Conservation (phyloP, 768 basidiomycete genomes). For the Mycena metata region DNA sequence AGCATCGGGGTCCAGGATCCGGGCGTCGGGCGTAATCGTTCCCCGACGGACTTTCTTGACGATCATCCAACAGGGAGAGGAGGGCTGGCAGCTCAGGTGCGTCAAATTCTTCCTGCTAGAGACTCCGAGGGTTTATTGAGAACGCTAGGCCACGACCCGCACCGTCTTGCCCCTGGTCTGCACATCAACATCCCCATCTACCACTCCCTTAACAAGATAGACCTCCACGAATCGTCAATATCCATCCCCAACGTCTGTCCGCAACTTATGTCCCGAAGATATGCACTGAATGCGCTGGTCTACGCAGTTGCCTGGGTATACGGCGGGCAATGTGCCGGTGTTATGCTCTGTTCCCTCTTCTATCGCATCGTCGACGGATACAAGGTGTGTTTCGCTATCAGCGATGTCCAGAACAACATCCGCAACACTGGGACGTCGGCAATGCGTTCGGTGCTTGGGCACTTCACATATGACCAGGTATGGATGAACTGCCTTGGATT, state of each 20-base stretch:
- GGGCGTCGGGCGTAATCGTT: no score
- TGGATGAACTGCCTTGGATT: constrained; percentile 4
- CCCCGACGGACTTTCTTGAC: no score
- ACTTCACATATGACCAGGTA: constrained; percentile 63
- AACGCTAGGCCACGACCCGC: constrained; percentile 58
- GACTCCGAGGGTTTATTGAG: background rate
- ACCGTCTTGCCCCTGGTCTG: constrained; percentile 60
- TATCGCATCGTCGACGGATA: constrained; percentile 66
- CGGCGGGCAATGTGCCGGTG: constrained; percentile 61
- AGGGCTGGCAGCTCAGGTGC: constrained; percentile 65
- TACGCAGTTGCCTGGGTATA: constrained; percentile 51
- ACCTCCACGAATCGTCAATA: constrained; percentile 60
- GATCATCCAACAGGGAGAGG: constrained; percentile 68
- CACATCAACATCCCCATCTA: constrained; percentile 60
- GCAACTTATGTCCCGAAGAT: no score
- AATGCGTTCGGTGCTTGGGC: constrained; percentile 65
- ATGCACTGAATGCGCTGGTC: background rate
- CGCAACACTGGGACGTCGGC: constrained; percentile 68
- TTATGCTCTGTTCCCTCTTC: constrained; percentile 66
- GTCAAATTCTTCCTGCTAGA: background rate
- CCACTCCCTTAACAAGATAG: constrained; percentile 66
- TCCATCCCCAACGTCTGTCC: constrained; percentile 55
- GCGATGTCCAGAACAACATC: constrained; percentile 63
- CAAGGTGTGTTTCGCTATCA: constrained; percentile 66
- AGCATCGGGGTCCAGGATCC: no score